Evolutionary conservation across 2,329 filamentous ascomycete genomes (phyloP).

Genomic region (Elsinoe arachidis): DNA sequence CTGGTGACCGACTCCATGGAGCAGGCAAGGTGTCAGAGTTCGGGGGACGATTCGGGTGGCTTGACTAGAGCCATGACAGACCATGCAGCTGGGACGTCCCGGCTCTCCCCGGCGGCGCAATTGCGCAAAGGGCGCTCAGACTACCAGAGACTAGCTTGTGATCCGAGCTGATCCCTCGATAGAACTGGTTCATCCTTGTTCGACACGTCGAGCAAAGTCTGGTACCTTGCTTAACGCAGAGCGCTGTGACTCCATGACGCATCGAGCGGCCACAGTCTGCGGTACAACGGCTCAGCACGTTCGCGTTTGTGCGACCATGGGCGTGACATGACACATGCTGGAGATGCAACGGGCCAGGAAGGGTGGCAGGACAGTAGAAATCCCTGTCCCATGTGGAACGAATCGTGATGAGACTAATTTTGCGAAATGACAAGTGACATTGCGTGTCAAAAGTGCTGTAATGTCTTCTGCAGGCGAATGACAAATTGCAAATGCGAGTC

Average conservation of each 20-base stretch:
- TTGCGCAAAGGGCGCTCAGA: slow-evolving; percentile 2
- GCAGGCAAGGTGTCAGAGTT: not conserved
- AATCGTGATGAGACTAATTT: not conserved
- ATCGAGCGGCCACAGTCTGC: slow-evolving; percentile 2
- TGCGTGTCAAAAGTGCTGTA: not conserved
- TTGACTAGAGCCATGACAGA: not conserved
- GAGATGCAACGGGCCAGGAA: slow-evolving; percentile 5
- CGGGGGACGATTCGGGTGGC: slow-evolving; percentile 8
- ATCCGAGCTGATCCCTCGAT: not conserved
- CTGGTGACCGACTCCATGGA: not conserved
- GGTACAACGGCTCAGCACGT: slow-evolving; percentile 4
- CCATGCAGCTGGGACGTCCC: slow-evolving; percentile 8
- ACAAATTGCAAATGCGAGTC: not conserved
- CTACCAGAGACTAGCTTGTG: not conserved
- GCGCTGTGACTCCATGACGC: slow-evolving; percentile 7
- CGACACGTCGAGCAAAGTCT: not conserved
- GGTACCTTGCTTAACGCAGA: not conserved
- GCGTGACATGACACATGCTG: not conserved
- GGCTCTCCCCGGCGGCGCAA: not conserved
- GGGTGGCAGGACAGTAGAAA: not conserved
- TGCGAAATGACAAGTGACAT: not conserved
- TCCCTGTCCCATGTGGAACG: not conserved
- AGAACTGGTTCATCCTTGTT: slow-evolving; percentile 8
- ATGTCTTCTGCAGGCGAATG: slow-evolving; percentile 1
- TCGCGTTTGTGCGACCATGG: slow-evolving; percentile 1